Conservation (phyloP, 2,329 filamentous ascomycete species). For the Basipetospora chlamydospora region DNA sequence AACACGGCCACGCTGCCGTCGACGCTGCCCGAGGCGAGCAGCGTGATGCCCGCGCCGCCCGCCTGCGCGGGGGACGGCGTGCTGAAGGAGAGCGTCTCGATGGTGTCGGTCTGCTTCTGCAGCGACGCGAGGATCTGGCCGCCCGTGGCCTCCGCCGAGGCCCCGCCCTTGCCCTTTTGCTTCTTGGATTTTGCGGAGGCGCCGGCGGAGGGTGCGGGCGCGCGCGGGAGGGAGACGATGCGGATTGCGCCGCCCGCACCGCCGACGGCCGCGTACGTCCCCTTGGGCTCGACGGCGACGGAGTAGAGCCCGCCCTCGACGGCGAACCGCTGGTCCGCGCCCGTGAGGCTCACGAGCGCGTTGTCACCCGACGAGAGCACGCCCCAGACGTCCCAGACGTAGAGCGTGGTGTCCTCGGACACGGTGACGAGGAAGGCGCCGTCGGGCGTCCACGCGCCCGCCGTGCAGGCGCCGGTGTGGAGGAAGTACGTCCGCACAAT, state of each 20-base stretch:
- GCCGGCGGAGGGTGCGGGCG: slow-evolving; percentile 17
- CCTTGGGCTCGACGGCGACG: slow-evolving; percentile 67
- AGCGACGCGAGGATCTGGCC: slow-evolving; percentile 65
- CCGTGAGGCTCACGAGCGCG: slow-evolving; percentile 64
- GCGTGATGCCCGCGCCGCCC: slow-evolving; percentile 21
- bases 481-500: slow-evolving; percentile 89
- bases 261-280: slow-evolving; percentile 69
- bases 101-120: slow-evolving; percentile 58
- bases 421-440: slow-evolving; percentile 79
- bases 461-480: slow-evolving; percentile 74
- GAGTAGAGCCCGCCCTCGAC: slow-evolving; percentile 87
- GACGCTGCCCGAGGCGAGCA: slow-evolving; percentile 52
- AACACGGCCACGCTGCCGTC: slow-evolving; percentile 73
- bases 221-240: slow-evolving; percentile 67
- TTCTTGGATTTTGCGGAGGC: slow-evolving; percentile 11
- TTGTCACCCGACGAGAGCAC: slow-evolving; percentile 49
- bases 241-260: slow-evolving; percentile 78
- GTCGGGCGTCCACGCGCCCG: slow-evolving; percentile 80
- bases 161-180: slow-evolving; percentile 21
- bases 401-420: slow-evolving; percentile 73
- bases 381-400: slow-evolving; percentile 87
- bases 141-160: slow-evolving; percentile 23
- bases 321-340: slow-evolving; percentile 74
- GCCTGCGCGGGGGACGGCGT: slow-evolving; percentile 24
- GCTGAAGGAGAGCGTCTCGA: slow-evolving; percentile 61